Base-by-base conservation (phyloP, 768 basidiomycete species). In the Boletus patriciae region DNA sequence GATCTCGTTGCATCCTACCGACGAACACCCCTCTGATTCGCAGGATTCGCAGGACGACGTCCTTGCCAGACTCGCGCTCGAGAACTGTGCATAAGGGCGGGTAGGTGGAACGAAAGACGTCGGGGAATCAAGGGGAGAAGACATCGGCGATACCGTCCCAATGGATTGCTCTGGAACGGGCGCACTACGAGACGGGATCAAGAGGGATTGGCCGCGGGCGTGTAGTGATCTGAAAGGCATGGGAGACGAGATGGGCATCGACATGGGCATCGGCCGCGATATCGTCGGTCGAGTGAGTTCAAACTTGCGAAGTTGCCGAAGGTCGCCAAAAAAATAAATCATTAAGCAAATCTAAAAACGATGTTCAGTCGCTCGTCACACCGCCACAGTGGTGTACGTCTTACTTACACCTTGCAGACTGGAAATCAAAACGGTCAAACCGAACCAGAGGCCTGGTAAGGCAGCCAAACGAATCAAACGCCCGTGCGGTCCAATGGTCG, bases 251-350 rank as follows among this genome's bases (percentile, higher is more conserved):
- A 67, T 51, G 7, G 62, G 45, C 21, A 56, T 49, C 3, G 25
- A 25, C 25, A 25, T 25, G 25, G 65, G 59, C 3, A 73, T 66
- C 2, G 74, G 75, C 50, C 77, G 77, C 0, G 86, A 85, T 60
- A 87, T 85, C 15, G 81, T 72, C 11, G 88, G 89, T 21, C 88
- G 78, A 4, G 82, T 70, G n/a, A 92, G 83, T 67, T 91, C 90
- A 64, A 90, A 90, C 60, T 83, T 86, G 62, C 86, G 83, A 19
- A 92, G 77, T 64, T 92, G 90, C 9, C 90, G 77, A 19, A 91
- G 76, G 70, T 92, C 90, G 9, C 90, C 90, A 63, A 91, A 90
- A 31, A 91, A 66, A 66, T 90, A 92, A 6, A 92, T 82, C 66
- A 88, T 88, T 53, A 91, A 67, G 66, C 90, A 92, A 12, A 81